Base-by-base conservation (phyloP, 2,329 filamentous ascomycete genomes). In the Fonsecaea monophora region DNA sequence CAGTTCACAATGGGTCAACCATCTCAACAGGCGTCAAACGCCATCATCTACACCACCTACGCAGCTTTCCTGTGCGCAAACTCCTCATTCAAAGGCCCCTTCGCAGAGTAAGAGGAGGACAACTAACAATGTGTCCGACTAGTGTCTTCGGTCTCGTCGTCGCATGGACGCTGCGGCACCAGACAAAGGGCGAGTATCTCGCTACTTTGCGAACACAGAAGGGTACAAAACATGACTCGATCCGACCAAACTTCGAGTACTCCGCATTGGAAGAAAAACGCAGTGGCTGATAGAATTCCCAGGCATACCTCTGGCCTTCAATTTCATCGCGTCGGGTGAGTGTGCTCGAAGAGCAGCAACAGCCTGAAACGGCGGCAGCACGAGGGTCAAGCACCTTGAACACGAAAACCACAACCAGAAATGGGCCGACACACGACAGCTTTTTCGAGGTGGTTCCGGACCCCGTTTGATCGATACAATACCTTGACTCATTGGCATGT, bases 251-350 rank as follows among this genome's bases (percentile, higher is more conserved):
- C 45, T 50, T 10, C 45, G 8, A 50, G 45, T 10, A 21, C 3
- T 12, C 45, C 45, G 45, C 45, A 7, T 25, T 21, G 18, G 18
- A 25, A 50, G 18, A 50, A 50, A 50, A 12, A 25, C 4, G 21
- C 21, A 10, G 45, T 25, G 18, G 45, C 45, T 70, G 50, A 70
- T 38, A 25, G n/a, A 62, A 60, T 50, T 57, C 7, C 37, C 67
- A 95, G 92, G 90, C 72, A 82, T 92, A 71, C 92, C 92, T 73
- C 82, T 95, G 79, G 91, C 92, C 78, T 84, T 95, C 77, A 95
- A 95, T 82, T 95, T 95, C 83, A 91, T 95, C 82, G 92, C 92
- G 79, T 92, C 91, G 83, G 91, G 92, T 95, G 88, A 94, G 92
- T 94, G 79, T 72, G 70, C 73, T 69, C 69, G 68, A 62, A 65